These are phyloP conservation scores for Sporothrix humicola DNA, from an alignment of 2,329 filamentous ascomycete species.

Conservation along the genomic window DNA sequence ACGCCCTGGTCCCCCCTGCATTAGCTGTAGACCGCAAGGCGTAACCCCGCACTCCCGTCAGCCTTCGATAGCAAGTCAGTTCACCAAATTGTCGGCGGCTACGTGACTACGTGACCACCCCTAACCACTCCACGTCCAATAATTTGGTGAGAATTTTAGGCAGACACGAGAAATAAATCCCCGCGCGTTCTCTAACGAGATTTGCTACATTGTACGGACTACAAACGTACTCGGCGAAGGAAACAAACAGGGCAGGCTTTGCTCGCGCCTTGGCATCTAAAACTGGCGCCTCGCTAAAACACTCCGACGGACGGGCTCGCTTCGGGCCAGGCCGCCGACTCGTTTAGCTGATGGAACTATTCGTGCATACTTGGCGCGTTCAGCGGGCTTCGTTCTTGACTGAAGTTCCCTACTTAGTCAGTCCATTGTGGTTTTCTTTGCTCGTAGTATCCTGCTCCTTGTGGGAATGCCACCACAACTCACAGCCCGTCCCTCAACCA, in stretches of 20 bases:
- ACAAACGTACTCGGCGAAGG: neutral
- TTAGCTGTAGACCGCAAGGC: neutral
- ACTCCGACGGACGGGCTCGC: neutral
- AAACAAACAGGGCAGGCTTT: neutral
- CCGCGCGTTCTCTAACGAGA: neutral
- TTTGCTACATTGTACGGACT: neutral
- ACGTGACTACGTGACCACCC: neutral
- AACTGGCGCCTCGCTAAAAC: neutral
- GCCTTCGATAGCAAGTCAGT: neutral
- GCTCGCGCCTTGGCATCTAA: neutral
- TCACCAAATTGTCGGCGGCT: conserved; percentile 1
- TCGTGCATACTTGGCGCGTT: neutral
- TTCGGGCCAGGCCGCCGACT: neutral
- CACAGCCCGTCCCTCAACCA: too few relatives aligned
- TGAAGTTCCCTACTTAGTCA: too few relatives aligned
- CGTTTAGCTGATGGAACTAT: neutral
- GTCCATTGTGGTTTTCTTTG: too few relatives aligned
- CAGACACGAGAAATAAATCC: neutral
- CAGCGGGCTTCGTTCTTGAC: too few relatives aligned
- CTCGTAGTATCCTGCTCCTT: too few relatives aligned
- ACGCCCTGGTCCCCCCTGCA: neutral
- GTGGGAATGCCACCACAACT: too few relatives aligned
- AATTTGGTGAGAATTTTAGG: neutral
- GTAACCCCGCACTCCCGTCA: neutral
- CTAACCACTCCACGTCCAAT: neutral